phyloP scores from a whole-genome alignment of 2,329 filamentous ascomycete species.

The Tetracladium maxilliforme region DNA sequence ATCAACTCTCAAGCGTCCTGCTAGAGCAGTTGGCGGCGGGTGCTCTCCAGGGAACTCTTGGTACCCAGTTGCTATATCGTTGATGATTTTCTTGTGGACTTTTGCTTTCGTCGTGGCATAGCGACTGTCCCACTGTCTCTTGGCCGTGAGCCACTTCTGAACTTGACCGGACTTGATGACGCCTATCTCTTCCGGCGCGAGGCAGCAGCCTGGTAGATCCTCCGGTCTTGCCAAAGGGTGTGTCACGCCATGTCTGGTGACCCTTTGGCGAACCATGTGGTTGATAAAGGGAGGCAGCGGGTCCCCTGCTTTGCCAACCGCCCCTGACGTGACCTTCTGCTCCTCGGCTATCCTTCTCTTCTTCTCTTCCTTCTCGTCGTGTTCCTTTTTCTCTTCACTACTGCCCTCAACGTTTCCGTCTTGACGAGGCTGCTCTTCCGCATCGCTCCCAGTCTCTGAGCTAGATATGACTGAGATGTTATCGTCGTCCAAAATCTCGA shows the following conservation, averaged over 20 bases:
- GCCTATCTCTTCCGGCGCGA: constrained; percentile 54
- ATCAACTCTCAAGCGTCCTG: constrained; percentile 45
- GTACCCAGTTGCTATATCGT: constrained; percentile 59
- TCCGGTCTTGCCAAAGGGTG: constrained; percentile 48
- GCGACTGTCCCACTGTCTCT: constrained; percentile 55
- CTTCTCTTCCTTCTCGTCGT: constrained; percentile 6
- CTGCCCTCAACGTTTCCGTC: constrained; percentile 9
- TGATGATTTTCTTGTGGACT: constrained; percentile 58
- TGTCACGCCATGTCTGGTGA: constrained; percentile 65
- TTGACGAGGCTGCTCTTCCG: constrained; percentile 13
- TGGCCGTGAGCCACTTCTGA: constrained; percentile 68
- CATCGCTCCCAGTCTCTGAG: constrained; percentile 25
- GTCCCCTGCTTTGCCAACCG: constrained; percentile 74
- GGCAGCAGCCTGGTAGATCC: constrained; percentile 49
- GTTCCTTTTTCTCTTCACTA: no score
- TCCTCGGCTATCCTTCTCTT: neutral
- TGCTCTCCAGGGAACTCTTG: constrained; percentile 57
- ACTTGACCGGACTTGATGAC: constrained; percentile 69
- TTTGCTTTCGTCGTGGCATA: constrained; percentile 56
- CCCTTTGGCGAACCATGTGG: constrained; percentile 85
- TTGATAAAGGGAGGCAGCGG: constrained; percentile 64
- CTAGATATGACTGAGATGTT: constrained; percentile 58
- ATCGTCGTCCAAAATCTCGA: constrained; percentile 72
- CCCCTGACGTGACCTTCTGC: constrained; percentile 2
- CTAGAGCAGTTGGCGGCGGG: constrained; percentile 74